Evolutionary conservation across 495 filamentous ascomycete genomes (phyloP), one percentile per base, ranked within the genome.

Genomic region (Lasiosphaeria hispida): DNA sequence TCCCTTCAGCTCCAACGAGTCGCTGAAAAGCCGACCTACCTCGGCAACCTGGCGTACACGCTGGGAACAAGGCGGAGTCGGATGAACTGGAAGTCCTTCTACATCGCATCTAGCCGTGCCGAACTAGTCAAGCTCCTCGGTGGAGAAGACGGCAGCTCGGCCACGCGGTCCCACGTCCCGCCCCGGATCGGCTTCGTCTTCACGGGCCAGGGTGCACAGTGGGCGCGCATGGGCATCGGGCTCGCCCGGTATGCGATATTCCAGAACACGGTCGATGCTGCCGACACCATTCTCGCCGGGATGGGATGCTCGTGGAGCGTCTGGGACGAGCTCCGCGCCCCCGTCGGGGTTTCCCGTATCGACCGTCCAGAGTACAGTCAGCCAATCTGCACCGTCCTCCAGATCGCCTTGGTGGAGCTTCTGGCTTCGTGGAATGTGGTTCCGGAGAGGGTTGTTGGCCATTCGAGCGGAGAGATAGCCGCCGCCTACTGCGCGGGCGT

Each of bases 401-500:
- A 81, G 44, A 66, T 82, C n/a, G 47, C 70, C 0, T 57, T 84
- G 1, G 75, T 82, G 0, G 68, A 80, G 4, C 51, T 85, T 0
- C 60, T 86, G 0, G 15, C 15, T 33, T 48, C 19, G 15, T 33
- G 14, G 44, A 33, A 48, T 33, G 19, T 48, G 15, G 17, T n/a
- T 19, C 44, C 44, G 19, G 44, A 19, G 15, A 33, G 15, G 44
- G 79, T 85, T 0, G 72, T 83, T 2, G 84, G 84, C 15, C 83
- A 86, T 59, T 85, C 82, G 0, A 79, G 73, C 47, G 84, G 84
- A 8, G 84, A 87, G 58, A 85, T 86, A 51, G 77, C 50, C 0
- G 77, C 76, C 3, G 76, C 78, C 2, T 79, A 75, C 53, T 70
- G 71, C 7, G 67, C 73, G 3, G 72, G 74, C 2, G 54, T 60